A percentile compares a stretch with the other conserved stretches of the same genome.
phyloP scores from a whole-genome alignment of 257 asterid species.

The Paulownia fortunei region DNA sequence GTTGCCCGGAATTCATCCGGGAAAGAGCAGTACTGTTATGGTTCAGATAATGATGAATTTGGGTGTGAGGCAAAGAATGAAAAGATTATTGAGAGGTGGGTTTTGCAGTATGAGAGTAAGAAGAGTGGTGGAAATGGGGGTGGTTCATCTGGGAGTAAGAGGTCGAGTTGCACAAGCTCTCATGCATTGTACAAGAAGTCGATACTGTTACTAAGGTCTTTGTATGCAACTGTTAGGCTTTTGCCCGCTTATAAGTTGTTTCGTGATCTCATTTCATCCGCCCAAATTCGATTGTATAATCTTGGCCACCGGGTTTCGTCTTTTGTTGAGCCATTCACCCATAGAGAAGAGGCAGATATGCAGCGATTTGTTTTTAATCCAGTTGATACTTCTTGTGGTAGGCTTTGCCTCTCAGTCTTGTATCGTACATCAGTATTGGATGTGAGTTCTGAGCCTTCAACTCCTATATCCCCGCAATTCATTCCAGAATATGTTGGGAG shows the following conservation, averaged over 20 bases:
- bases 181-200: slow-evolving; percentile 72
- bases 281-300: slow-evolving; percentile 61
- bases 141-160: slow-evolving; percentile 54
- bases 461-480: slow-evolving; percentile 78
- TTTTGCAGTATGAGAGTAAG: slow-evolving; percentile 79
- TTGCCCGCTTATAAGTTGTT: slow-evolving; percentile 88
- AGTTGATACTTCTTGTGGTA: slow-evolving; percentile 77
- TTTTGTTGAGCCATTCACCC: slow-evolving; percentile 84
- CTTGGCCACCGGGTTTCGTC: slow-evolving; percentile 80
- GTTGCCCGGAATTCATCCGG: slow-evolving; percentile 36
- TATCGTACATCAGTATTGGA: slow-evolving; percentile 70
- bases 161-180: slow-evolving; percentile 58
- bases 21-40: slow-evolving; percentile 54
- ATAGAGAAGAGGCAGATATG: slow-evolving; percentile 85
- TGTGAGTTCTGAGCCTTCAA: slow-evolving; percentile 75
- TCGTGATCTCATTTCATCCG: slow-evolving; percentile 76
- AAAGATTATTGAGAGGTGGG: slow-evolving; percentile 88
- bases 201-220: slow-evolving; percentile 71
- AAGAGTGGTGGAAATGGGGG: slow-evolving; percentile 45
- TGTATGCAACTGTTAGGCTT: slow-evolving; percentile 75
- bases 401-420: slow-evolving; percentile 83
- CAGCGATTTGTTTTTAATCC: slow-evolving; percentile 77
- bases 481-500: slow-evolving; percentile 91
- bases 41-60: slow-evolving; percentile 64
- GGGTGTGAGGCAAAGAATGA: slow-evolving; percentile 52